Conservation (phyloP, 768 basidiomycete species). For the Tephrocybe sp. region DNA sequence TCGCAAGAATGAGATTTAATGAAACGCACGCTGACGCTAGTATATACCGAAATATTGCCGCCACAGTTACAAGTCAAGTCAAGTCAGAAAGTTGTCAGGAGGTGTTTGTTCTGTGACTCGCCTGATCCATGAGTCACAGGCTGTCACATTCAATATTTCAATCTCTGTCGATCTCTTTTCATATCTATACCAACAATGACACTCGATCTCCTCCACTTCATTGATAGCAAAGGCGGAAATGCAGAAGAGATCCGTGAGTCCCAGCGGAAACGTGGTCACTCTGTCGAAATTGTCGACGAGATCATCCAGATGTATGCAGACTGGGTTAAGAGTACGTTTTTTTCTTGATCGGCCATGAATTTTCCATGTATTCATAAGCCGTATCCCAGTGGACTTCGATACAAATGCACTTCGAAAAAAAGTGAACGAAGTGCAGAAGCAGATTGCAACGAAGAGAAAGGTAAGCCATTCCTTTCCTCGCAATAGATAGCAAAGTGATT, state of each 20-base stretch:
- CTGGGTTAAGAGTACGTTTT: conserved; percentile 87
- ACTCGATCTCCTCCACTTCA: conserved; percentile 75
- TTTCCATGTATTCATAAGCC: neutral
- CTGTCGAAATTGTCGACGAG: conserved; percentile 92
- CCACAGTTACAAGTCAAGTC: too few relatives aligned
- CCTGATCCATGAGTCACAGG: too few relatives aligned
- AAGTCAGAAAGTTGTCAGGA: too few relatives aligned
- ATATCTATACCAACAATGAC: conserved; percentile 50
- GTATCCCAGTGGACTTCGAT: conserved; percentile 79
- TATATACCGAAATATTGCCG: too few relatives aligned
- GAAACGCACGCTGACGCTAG: too few relatives aligned
- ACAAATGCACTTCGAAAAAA: conserved; percentile 74
- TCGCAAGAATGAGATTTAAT: too few relatives aligned
- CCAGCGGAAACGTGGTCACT: conserved; percentile 85
- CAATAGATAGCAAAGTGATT: neutral
- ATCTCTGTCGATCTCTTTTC: too few relatives aligned
- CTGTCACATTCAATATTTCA: too few relatives aligned
- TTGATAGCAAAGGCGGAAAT: conserved; percentile 89
- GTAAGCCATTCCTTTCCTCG: conserved; percentile 29
- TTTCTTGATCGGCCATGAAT: conserved; percentile 7
- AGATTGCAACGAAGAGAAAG: conserved; percentile 94
- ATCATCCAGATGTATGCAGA: conserved; percentile 88
- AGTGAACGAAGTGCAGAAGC: conserved; percentile 89
- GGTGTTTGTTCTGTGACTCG: too few relatives aligned
- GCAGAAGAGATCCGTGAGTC: conserved; percentile 88